phyloP scores from a whole-genome alignment of 106 monocot genomes.

The Allium cepa region DNA sequence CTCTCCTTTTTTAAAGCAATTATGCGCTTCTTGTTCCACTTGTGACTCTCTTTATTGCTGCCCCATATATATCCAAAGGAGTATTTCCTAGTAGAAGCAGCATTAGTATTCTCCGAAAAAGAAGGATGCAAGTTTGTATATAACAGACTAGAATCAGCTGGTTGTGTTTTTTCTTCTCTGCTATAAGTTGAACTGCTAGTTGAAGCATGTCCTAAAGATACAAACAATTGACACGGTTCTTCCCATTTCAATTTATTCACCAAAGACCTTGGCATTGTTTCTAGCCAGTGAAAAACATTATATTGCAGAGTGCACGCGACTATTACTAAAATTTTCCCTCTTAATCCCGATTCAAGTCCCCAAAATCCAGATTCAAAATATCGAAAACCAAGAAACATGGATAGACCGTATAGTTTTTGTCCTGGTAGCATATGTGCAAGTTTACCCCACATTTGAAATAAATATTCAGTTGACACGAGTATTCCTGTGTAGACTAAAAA shows the following conservation, averaged over 20 bases:
- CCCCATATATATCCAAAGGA: constrained; percentile 82
- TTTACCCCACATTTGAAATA: constrained; percentile 93
- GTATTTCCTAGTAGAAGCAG: constrained; percentile 14
- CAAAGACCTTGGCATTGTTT: constrained; percentile 49
- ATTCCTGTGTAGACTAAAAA: constrained; percentile 78
- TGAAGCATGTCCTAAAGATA: constrained; percentile 24
- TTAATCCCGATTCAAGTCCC: constrained; percentile 87
- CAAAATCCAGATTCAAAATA: constrained; percentile 81
- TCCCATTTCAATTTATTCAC: constrained; percentile 82
- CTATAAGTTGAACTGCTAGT: not conserved
- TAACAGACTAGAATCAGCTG: constrained; percentile 20
- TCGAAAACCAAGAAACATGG: constrained; percentile 64
- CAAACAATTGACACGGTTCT: constrained; percentile 88
- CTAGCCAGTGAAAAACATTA: constrained; percentile 86
- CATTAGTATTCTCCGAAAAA: constrained; percentile 21
- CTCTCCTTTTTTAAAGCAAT: constrained; percentile 72
- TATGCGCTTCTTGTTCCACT: constrained; percentile 83
- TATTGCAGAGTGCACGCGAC: constrained; percentile 89
- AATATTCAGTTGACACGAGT: constrained; percentile 64
- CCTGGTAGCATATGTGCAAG: constrained; percentile 76
- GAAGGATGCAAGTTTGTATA: constrained; percentile 19
- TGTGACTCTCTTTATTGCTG: constrained; percentile 73
- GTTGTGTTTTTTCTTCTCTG: constrained; percentile 17
- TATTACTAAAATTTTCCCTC: constrained; percentile 81
- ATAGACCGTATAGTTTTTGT: constrained; percentile 46